These are phyloP conservation scores for Trapa bicornis DNA, from an alignment of 345 rosid genomes.

Conservation along the genomic window DNA sequence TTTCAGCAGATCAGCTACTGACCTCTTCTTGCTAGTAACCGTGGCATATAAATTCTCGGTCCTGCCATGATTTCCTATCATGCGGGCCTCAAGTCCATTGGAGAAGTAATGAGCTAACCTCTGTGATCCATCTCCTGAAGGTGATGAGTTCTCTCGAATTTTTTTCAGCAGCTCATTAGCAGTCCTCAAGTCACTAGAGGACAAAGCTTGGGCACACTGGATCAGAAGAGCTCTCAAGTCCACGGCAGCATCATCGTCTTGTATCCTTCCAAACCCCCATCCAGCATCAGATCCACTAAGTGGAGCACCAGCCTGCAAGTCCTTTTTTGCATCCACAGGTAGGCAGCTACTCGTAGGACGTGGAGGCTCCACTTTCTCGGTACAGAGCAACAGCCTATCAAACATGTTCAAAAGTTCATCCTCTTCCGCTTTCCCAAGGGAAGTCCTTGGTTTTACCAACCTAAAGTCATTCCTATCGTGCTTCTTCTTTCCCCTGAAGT, in stretches of 20 bases:
- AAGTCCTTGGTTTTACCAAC: constrained; percentile 42
- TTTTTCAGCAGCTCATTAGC: constrained; percentile 68
- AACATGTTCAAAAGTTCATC: constrained; percentile 47
- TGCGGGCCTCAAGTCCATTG: constrained; percentile 66
- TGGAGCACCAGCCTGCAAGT: neutral
- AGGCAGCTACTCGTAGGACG: neutral
- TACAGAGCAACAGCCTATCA: constrained; percentile 47
- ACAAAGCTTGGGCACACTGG: constrained; percentile 74
- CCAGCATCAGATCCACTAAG: constrained; percentile 23
- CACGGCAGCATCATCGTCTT: constrained; percentile 28
- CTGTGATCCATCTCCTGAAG: constrained; percentile 61
- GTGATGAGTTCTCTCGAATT: constrained; percentile 58
- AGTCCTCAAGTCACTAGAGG: constrained; percentile 44
- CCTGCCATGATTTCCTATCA: constrained; percentile 33
- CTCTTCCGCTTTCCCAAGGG: constrained; percentile 34
- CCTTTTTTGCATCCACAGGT: constrained; percentile 11
- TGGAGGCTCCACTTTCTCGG: constrained; percentile 7
- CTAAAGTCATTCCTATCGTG: constrained; percentile 36
- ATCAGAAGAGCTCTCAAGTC: constrained; percentile 61
- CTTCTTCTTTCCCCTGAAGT: constrained; percentile 33
- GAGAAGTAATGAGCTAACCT: constrained; percentile 80
- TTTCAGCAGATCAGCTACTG: constrained; percentile 55
- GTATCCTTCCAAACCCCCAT: constrained; percentile 27
- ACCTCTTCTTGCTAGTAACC: constrained; percentile 22
- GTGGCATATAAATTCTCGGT: constrained; percentile 21